Base-by-base conservation (phyloP, 2,329 filamentous ascomycete genomes). In the Emergomyces africanus region DNA sequence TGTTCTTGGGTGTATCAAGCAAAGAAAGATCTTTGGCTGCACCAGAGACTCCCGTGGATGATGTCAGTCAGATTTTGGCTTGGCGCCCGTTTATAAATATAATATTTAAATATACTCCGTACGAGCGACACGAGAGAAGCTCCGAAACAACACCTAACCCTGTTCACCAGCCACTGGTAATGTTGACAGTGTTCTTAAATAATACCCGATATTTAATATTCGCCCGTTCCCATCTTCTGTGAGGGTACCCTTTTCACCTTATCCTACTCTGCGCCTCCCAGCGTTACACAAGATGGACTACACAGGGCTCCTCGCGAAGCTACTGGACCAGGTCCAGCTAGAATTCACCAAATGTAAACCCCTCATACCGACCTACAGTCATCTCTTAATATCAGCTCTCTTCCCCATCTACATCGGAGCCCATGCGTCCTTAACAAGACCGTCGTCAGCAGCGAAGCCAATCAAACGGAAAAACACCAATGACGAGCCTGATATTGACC, bases 381-480 rank as follows among this genome's bases (percentile, higher is more conserved):
- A 87, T 69, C 75, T 88, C 14, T 74, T 87, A 58, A 68, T 85
- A 61, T 86, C 88, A 33, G 86, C 90, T 15, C 73, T 96, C 18
- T 84, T 88, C 62, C 89, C 90, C 57, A 95, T 96, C 68, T 94
- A 88, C 73, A 80, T 89, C 5, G 89, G 88, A 54, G 84, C 90
- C 9, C 88, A 96, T 71, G 89, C 88, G n/a, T 88, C 91, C 0
- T 81, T 97, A 23, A 85, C 87, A 15, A 83, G 90, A 20, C 92
- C 92, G 0, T 84, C 87, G 0, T 95, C 91, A 0, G 91, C 92
- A 0, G 85, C 79, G 12, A 81, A 81, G 66, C 80, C 83, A 1
- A 69, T 77, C 14, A 83, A 82, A 67, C 76, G 76, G 59, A 75
- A 48, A 12, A 20, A 20, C 44, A 28, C 18, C 9, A 20, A 75